Base-by-base conservation (phyloP, 2,329 filamentous ascomycete species). In the Scedosporium minutisporum region DNA sequence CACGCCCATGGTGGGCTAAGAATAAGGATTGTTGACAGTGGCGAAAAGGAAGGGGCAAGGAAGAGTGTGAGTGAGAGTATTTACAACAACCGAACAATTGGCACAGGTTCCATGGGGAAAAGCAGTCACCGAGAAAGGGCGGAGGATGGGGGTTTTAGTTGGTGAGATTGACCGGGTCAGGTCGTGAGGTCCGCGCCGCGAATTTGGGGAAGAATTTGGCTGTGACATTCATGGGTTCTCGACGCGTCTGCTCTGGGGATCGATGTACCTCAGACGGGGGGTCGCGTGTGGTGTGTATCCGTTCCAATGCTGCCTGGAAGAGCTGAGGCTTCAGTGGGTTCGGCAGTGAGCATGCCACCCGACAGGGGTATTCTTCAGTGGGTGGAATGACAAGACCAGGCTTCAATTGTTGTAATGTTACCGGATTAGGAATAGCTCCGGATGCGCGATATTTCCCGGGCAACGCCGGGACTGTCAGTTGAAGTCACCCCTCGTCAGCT, bases 1-100 rank as follows among this genome's bases (percentile, higher is more conserved):
- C 44, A 67, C 65, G 62, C 66, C 66, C 66, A 67, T 67, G 51
- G 16, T 53, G 58, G 57, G 42, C 53, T 53, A 41, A 27, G 16
- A 46, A 16, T 25, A 18, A 4, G 2, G n/a, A 48, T 21, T 48
- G 57, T 41, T 58, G 38, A 58, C 25, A 41, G 29, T 27, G 18
- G 23, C 18, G 18, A 14, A 23, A 10, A 25, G 4, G 33, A 27
- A 46, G 12, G 23, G 16, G 16, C 14, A 44, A 1, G 21, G 21
- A 21, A 48, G 44, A 5, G 16, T 5, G 44, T 48, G 44, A 7
- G 44, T 48, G 44, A n/a, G 44, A 3, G 16, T 48, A 48, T 48
- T 48, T 48, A 48, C 44, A 48, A 48, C 16, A 21, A 48, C 44
- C 6, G 18, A 48, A n/a, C 44, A 48, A 48, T 48, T 48, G 44